Evolutionary conservation across 495 filamentous ascomycete genomes (phyloP), one percentile per base, ranked within the genome.

Genomic region (Neurospora sp.): DNA sequence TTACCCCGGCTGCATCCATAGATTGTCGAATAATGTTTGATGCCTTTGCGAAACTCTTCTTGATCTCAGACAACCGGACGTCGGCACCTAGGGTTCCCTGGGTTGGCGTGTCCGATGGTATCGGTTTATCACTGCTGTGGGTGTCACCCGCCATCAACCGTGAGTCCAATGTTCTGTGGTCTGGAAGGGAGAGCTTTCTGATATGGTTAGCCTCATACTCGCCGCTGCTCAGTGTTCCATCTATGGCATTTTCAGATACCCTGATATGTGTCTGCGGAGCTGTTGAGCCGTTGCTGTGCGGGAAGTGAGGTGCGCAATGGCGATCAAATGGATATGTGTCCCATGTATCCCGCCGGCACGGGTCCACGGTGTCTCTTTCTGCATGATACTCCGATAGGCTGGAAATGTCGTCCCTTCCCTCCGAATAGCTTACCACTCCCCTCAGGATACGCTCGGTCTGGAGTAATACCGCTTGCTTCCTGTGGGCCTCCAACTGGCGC

Each of bases 371-470:
- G 37, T 73, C 44, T 75, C 44, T 70, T 76, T 74, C 37, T 74
- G 74, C 6, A 48, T 69, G 1, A 72, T 76, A 66, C 39, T 77
- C 70, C 14, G n/a, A 37, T 5, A 70, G 69, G 41, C 71, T 71
- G 12, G 74, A 59, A 8, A 40, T 71, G 66, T 74, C 71, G n/a
- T 35, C 83, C 66, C 83, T 83, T 0, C 86, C 86, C 72, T 91
- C 89, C 1, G 91, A 89, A 78, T 92, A 92, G 54, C 83, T 87
- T 44, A 88, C 90, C 44, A 93, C 78, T 7, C 89, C 89, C 16
- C 84, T 82, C 14, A 89, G 88, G 78, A 92, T 85, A 23, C 88
- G 86, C 69, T 88, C 85, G 7, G 86, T 86, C 20, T 89, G 83
- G 14, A 85, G 82, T 35, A 88, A 86, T 72, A 90, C 88, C 8